Base-by-base conservation (phyloP, 345 rosid genomes). In the Linum tenue region DNA sequence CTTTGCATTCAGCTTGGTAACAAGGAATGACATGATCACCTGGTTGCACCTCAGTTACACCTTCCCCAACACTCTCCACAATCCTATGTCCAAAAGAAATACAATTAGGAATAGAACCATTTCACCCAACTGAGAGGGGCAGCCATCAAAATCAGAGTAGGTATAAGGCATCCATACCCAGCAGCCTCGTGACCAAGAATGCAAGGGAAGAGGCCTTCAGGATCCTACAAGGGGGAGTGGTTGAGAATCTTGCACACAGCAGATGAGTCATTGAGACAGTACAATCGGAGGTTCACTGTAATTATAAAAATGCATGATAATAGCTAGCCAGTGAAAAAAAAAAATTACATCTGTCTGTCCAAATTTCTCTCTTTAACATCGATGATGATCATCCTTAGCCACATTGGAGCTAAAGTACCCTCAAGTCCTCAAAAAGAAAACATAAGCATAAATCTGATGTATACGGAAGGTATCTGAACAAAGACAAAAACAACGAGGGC, bases 171-270 rank as follows among this genome's bases (percentile, higher is more conserved):
- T 42, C 64, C 75, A 37, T 82, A 92, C 97, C 99, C 97, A 69
- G 97, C 96, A 78, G 99, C 97, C 64, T 94, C 99, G 48, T 94
- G 97, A 67, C 99, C 99, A 16, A 94, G 95, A 69, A 92, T 88
- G 69, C 99, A 90, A 0, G 98, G 98, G 77, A 92, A 90, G 39
- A 90, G 85, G 64, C 96, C 95, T 76, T 94, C 99, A 39, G 97
- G 96, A 78, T 90, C 99, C 97, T 91, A 71, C 40, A 78, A 73
- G 55, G 50, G 36, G 4, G 70, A 67, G 67, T 61, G 38, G 62
- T 39, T 12, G 16, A 55, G 63, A 40, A 50, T 35, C 55, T 17
- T 14, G 41, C 64, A 39, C 64, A 62, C 7, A 62, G 14, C 64
- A 62, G 41, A 48, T 5, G 38, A 62, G 8, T 7, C 50, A 15